Percentiles rank a stretch among this genome's conserved stretches.
Conservation (phyloP, 1,284 basidiomycete species). For the Fomitopsis schrenkii region DNA sequence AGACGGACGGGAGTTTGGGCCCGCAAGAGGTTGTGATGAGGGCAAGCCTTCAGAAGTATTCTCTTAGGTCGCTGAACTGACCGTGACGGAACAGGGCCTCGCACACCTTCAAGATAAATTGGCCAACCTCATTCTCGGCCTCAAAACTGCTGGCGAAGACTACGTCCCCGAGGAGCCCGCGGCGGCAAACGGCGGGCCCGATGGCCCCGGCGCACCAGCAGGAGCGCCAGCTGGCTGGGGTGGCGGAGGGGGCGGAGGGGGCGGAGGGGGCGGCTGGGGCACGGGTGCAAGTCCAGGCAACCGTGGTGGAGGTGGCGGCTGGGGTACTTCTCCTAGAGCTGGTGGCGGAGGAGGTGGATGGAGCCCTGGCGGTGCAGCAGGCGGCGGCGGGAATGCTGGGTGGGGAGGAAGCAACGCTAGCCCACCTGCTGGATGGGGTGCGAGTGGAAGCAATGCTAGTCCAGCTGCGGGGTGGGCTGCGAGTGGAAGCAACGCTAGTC, state of each 20-base stretch:
- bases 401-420: background rate
- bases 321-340: constrained; percentile 24
- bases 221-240: constrained; percentile 13
- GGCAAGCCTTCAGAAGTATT: constrained; percentile 35
- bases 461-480: background rate
- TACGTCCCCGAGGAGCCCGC: constrained; percentile 44
- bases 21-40: constrained; percentile 88
- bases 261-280: constrained; percentile 9
- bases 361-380: background rate
- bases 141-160: constrained; percentile 36
- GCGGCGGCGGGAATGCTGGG: background rate
- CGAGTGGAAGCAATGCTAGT: constrained; percentile 2
- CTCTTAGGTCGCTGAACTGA: background rate
- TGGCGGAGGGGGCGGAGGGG: constrained; percentile 4
- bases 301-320: constrained; percentile 29
- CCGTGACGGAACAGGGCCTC: constrained; percentile 51
- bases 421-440: background rate
- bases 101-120: constrained; percentile 80
- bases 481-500: constrained; percentile 2
- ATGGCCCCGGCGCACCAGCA: constrained; percentile 15
- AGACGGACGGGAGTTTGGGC: constrained; percentile 85
- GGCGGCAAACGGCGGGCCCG: constrained; percentile 16
- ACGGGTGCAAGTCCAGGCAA: constrained; percentile 7
- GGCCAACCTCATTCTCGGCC: constrained; percentile 72
- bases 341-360: constrained; percentile 5